Percentiles rank a stretch among this genome's conserved stretches.
Evolutionary conservation across 495 filamentous ascomycete genomes (phyloP).

Genomic region (Hyphodiscus hymeniophilus): DNA sequence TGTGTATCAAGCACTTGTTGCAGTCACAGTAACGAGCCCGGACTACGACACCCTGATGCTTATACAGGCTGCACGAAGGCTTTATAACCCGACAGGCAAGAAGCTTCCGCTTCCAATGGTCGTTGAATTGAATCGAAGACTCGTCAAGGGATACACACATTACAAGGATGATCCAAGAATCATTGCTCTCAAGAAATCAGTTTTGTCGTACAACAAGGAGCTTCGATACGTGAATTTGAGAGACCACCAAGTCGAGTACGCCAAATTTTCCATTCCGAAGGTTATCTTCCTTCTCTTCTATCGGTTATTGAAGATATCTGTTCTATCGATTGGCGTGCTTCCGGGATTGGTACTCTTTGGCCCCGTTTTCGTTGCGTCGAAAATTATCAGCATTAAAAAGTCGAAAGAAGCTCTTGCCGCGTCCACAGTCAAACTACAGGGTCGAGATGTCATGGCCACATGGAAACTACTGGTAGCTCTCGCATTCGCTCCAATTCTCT

Average conservation of each 20-base stretch:
- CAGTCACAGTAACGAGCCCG: conserved; percentile 87
- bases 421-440: conserved; percentile 90
- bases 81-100: conserved; percentile 92
- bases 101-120: conserved; percentile 91
- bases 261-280: conserved; percentile 65
- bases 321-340: conserved; percentile 73
- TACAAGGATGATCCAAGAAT: conserved; percentile 91
- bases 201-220: conserved; percentile 82
- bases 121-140: conserved; percentile 89
- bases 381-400: conserved; percentile 85
- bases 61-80: conserved; percentile 86
- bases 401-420: conserved; percentile 83
- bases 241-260: conserved; percentile 94
- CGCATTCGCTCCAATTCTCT: conserved; percentile 78
- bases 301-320: conserved; percentile 62
- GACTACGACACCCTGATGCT: conserved; percentile 98
- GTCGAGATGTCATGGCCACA: conserved; percentile 91
- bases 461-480: conserved; percentile 96
- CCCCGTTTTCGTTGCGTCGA: conserved; percentile 84
- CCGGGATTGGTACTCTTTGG: conserved; percentile 83
- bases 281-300: conserved; percentile 75
- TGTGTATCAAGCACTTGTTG: conserved; percentile 73
- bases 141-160: conserved; percentile 84
- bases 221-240: conserved; percentile 77
- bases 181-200: conserved; percentile 64